These are phyloP conservation scores for Recurvomyces mirabilis DNA, from an alignment of 495 filamentous ascomycete species.

Conservation along the genomic window DNA sequence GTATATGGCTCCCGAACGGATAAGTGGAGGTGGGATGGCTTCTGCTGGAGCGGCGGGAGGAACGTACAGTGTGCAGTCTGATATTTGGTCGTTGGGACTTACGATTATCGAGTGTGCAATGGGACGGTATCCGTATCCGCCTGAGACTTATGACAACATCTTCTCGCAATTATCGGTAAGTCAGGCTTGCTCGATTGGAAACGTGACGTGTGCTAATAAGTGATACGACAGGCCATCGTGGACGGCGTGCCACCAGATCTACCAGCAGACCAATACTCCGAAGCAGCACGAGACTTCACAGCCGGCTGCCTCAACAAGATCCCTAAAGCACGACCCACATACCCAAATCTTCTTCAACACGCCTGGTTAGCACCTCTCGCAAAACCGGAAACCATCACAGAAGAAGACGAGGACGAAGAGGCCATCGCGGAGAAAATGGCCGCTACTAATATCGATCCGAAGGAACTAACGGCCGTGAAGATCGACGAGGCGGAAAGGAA, in stretches of 20 bases:
- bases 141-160: conserved; percentile 96
- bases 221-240: conserved; percentile 68
- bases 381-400: conserved; percentile 71
- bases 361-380: conserved; percentile 73
- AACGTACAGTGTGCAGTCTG: conserved; percentile 95
- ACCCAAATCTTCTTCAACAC: conserved; percentile 77
- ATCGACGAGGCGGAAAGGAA: conserved; percentile 21
- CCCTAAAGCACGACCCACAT: conserved; percentile 79
- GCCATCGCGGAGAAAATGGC: conserved; percentile 26
- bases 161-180: conserved; percentile 95
- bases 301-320: conserved; percentile 83
- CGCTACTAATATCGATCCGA: neutral
- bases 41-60: conserved; percentile 59
- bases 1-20: conserved; percentile 98
- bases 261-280: conserved; percentile 63
- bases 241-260: conserved; percentile 86
- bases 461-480: neutral
- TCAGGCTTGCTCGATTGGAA: conserved; percentile 22
- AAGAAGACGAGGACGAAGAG: conserved; percentile 54
- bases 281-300: conserved; percentile 77
- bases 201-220: conserved; percentile 3
- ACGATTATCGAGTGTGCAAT: conserved; percentile 95
- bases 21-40: conserved; percentile 73
- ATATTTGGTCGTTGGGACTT: conserved; percentile 93
- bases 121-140: conserved; percentile 92